Evolutionary conservation across 768 basidiomycete genomes (phyloP).

Genomic region (Lepiota brunneoincarnata): DNA sequence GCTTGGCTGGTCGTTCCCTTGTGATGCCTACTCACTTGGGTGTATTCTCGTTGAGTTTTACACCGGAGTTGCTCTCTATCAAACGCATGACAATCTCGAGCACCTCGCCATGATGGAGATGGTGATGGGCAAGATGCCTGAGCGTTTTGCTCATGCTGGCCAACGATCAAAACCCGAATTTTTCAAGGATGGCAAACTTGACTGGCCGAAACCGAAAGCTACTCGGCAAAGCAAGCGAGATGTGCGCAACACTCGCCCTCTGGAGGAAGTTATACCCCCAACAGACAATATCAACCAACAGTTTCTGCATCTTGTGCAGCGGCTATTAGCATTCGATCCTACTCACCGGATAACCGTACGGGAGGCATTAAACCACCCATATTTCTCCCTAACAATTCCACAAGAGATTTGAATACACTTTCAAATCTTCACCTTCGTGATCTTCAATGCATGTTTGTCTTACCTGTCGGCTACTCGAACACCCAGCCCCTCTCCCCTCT

Average conservation of each 20-base stretch:
- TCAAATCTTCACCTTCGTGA: not conserved
- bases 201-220: constrained; percentile 90
- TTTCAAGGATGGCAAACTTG: constrained; percentile 87
- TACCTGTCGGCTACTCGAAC: not conserved
- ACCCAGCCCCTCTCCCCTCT: not conserved
- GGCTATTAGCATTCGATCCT: constrained; percentile 89
- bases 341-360: constrained; percentile 83
- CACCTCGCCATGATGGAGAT: constrained; percentile 99
- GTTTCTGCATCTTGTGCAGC: constrained; percentile 86
- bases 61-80: constrained; percentile 97
- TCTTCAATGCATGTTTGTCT: not conserved
- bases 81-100: constrained; percentile 98
- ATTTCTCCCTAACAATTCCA: constrained; percentile 69
- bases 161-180: constrained; percentile 87
- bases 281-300: constrained; percentile 70
- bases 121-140: constrained; percentile 98
- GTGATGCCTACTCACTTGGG: constrained; percentile 97
- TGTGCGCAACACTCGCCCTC: constrained; percentile 77
- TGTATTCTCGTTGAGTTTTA: constrained; percentile 99
- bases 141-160: constrained; percentile 73
- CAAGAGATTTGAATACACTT: constrained; percentile 53
- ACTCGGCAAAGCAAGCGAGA: constrained; percentile 92
- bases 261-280: constrained; percentile 86
- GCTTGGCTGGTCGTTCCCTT: constrained; percentile 96
- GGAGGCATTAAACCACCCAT: constrained; percentile 86